A percentile compares a stretch with the other conserved stretches of the same genome.
Conservation (phyloP, 257 asterid species). For the Thymus mandschuricus region DNA sequence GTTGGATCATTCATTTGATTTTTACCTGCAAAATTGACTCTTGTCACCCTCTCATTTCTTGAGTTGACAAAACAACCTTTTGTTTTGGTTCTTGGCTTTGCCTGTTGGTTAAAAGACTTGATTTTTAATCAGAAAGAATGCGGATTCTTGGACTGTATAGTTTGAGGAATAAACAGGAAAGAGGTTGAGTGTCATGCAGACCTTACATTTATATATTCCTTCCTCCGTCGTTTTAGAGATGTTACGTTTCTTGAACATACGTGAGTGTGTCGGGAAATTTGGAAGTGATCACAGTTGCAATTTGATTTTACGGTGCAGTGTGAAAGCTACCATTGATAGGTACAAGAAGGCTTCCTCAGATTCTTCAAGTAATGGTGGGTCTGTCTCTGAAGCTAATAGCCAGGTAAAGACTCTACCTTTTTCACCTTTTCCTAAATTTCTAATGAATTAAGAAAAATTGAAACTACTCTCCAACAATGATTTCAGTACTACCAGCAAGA, state of each 20-base stretch:
- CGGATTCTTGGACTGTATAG: not conserved
- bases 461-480: not conserved
- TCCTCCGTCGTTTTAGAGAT: too few relatives aligned
- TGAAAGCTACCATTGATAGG: constrained; percentile 88
- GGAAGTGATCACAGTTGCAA: too few relatives aligned
- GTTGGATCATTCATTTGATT: constrained; percentile 22
- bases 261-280: not conserved
- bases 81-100: constrained; percentile 37
- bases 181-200: not conserved
- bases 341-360: constrained; percentile 92
- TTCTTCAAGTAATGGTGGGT: constrained; percentile 69
- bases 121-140: not conserved
- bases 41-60: constrained; percentile 40
- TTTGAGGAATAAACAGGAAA: not conserved
- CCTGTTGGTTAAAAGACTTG: constrained; percentile 34
- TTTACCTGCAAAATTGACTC: constrained; percentile 38
- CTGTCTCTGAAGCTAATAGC: constrained; percentile 83
- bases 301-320: constrained; percentile 50
- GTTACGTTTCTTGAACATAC: too few relatives aligned
- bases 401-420: constrained; percentile 53
- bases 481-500: constrained; percentile 90
- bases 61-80: constrained; percentile 54
- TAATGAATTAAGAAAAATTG: not conserved
- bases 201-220: too few relatives aligned
- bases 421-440: not conserved